Evolutionary conservation across 1,139 yeast species (phyloP), one percentile per base, ranked within the genome.

Genomic region (Blastobotrys ciferrii): DNA sequence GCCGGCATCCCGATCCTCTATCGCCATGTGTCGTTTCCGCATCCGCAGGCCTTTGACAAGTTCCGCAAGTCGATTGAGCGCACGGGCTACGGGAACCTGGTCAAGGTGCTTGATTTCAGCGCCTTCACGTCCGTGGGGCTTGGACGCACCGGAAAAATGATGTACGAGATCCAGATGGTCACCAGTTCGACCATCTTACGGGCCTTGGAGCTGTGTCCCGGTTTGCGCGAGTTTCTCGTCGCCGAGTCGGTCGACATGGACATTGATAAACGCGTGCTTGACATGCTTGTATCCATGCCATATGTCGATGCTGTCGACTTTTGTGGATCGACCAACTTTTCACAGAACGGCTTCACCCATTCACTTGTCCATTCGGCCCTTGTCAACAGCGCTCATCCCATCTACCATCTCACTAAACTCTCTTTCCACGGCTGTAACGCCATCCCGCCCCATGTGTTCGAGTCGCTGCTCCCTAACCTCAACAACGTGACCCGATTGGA

Each of bases 361-460:
- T 55, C 61, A 6, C 37, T 53, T 17, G 42, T 53, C 13, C 42
- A 47, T 13, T 57, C 61, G 15, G 41, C 46, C 15, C 45, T 59
- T 23, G 46, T 47, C 4, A 47, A 50, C 44, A 42, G 52, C 19
- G 45, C 54, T 40, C 50, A 47, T 13, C 46, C 58, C 28, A 49
- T 58, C 20, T 65, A 68, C 33, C 65, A 68, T 32, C 66, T 68
- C 52, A 73, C 67, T 63, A 82, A 86, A 54, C 63, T 89, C 12
- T 87, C 95, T 0, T 80, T 89, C 61, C 96, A 89, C 67, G 96
- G 88, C 60, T 89, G 98, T 65, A 82, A 95, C 2, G 88, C 87
- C 53, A 71, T 91, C 42, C 76, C 88, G 2, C 66, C 79, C 1
- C 74, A 73, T 13, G 75, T 76, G 0, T 78, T 86, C 53, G 74